Percentiles rank a stretch among this genome's conserved stretches.
Evolutionary conservation across 129 eudicot genomes (phyloP).

Genomic region (Flaveria trinervia): DNA sequence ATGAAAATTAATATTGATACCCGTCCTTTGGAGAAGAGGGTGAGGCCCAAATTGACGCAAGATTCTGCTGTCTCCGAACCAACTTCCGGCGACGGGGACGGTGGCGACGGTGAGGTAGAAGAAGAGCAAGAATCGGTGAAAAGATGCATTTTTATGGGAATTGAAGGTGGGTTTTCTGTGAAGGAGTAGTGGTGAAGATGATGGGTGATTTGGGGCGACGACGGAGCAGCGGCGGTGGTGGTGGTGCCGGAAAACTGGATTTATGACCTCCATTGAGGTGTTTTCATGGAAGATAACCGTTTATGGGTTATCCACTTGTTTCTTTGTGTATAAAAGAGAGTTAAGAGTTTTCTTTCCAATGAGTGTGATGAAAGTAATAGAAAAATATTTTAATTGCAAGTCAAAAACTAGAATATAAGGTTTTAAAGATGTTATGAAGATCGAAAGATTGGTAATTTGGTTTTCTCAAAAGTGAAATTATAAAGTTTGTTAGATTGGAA

Average conservation of each 20-base stretch:
- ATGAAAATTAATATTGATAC: constrained; percentile 27
- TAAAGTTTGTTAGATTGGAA: too few relatives aligned
- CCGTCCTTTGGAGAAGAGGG: constrained; percentile 88
- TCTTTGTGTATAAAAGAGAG: background rate
- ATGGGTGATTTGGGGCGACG: constrained; percentile 11
- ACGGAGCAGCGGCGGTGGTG: constrained; percentile 27
- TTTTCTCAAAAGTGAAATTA: too few relatives aligned
- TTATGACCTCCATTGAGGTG: constrained; percentile 51
- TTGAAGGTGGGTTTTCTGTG: constrained; percentile 26
- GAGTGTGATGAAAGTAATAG: background rate
- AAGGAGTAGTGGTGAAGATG: constrained; percentile 22
- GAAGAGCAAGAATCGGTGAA: constrained; percentile 48
- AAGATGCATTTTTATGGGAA: constrained; percentile 22
- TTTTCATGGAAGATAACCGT: constrained; percentile 34
- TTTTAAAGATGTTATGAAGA: too few relatives aligned
- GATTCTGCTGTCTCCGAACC: constrained; percentile 68
- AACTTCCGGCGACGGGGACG: constrained; percentile 50
- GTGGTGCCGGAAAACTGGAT: constrained; percentile 37
- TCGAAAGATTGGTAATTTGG: too few relatives aligned
- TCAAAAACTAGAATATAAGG: too few relatives aligned
- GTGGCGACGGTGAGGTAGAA: constrained; percentile 56
- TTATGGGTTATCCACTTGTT: constrained; percentile 41
- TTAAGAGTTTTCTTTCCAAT: background rate
- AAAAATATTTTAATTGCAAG: too few relatives aligned
- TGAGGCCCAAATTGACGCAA: constrained; percentile 76